These are phyloP conservation scores for Teratosphaeria gauchensis DNA, from an alignment of 2,329 filamentous ascomycete genomes.

Conservation along the genomic window DNA sequence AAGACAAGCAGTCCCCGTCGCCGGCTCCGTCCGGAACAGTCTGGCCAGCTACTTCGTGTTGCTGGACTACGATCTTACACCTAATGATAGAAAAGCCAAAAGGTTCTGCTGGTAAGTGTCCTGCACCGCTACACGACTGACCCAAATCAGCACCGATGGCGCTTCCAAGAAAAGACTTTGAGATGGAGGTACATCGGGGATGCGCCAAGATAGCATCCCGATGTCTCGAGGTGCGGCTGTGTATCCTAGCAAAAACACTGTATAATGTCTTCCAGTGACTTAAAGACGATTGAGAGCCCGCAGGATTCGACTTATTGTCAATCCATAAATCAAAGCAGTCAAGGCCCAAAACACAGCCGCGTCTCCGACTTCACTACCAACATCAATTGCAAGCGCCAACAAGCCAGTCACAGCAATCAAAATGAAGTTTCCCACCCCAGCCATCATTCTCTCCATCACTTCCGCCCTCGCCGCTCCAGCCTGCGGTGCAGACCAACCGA, in stretches of 20 bases:
- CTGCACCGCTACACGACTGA: not conserved
- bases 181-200: not conserved
- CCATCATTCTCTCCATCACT: not conserved
- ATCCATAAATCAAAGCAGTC: not conserved
- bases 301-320: not conserved
- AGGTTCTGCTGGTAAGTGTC: not conserved
- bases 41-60: not conserved
- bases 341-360: not conserved
- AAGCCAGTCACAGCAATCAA: not conserved
- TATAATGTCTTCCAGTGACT: not conserved
- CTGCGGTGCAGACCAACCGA: not conserved
- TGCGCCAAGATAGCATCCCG: not conserved
- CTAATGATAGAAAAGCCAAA: not conserved
- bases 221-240: not conserved
- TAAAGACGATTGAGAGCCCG: not conserved
- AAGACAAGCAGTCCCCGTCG: not conserved
- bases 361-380: not conserved
- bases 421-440: not conserved
- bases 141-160: not conserved
- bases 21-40: not conserved
- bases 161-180: not conserved
- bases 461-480: not conserved
- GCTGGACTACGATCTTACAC: not conserved
- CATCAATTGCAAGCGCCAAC: not conserved
- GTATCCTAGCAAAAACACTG: not conserved